Evolutionary conservation across 345 rosid species (phyloP).

Genomic region (Ceriops decandra): DNA sequence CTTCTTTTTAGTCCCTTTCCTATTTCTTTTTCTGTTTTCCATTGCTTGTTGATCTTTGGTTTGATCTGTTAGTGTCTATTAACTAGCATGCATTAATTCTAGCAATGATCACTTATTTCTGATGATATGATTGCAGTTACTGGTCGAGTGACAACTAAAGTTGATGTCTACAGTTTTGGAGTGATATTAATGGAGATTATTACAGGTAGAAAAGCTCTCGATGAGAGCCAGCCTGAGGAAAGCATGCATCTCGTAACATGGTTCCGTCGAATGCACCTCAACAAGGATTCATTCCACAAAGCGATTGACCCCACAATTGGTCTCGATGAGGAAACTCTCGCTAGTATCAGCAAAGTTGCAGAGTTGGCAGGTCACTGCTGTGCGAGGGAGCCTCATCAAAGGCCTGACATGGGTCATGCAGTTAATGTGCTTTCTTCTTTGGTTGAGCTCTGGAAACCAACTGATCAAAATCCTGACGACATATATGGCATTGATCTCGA

Average conservation of each 20-base stretch:
- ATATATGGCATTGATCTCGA: conserved; percentile 25
- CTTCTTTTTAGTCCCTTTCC: no score
- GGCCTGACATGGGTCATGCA: conserved; percentile 32
- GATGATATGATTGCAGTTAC: conserved; percentile 19
- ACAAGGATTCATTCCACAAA: conserved; percentile 22
- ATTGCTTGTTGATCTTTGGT: no score
- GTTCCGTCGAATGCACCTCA: conserved; percentile 24
- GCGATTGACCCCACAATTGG: conserved; percentile 22
- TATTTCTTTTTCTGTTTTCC: no score
- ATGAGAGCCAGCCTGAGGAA: conserved; percentile 25
- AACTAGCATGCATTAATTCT: not conserved
- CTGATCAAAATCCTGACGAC: conserved; percentile 22
- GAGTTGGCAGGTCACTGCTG: conserved; percentile 33
- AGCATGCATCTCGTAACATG: conserved; percentile 28
- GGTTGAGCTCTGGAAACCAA: conserved; percentile 32
- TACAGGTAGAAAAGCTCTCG: conserved; percentile 33
- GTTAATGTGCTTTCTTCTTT: conserved; percentile 22
- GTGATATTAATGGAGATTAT: conserved; percentile 30
- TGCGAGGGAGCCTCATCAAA: conserved; percentile 27
- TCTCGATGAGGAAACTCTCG: conserved; percentile 20
- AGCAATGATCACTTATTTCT: no score
- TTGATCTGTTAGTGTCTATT: not conserved
- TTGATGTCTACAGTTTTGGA: conserved; percentile 29
- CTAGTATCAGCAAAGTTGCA: conserved; percentile 20
- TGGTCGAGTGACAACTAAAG: conserved; percentile 31